Conservation (phyloP, 441 rosid genomes). For the Populus tomentosa region DNA sequence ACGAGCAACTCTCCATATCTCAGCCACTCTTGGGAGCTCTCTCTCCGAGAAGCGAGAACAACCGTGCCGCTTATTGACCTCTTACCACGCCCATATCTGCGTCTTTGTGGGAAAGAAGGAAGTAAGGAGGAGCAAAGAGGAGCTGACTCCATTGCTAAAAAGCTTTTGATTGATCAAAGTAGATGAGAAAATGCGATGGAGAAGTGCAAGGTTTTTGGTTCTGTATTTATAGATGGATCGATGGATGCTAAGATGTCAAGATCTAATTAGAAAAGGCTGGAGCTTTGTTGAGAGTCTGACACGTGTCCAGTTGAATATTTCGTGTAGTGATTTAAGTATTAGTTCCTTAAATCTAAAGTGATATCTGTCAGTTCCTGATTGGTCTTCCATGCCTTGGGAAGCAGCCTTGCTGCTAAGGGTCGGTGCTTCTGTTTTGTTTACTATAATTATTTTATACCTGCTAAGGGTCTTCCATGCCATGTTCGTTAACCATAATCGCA, state of each 20-base stretch:
- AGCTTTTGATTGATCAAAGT: not conserved
- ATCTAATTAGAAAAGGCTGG: not conserved
- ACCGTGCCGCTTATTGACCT: not conserved
- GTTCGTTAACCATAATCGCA: too few species aligned
- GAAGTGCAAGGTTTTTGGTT: not conserved
- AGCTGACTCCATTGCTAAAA: slow-evolving; percentile 24
- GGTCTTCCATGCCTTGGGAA: not conserved
- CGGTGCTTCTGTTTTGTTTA: slow-evolving; percentile 7
- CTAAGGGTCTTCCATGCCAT: too few species aligned
- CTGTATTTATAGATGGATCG: slow-evolving; percentile 5
- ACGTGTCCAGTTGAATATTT: not conserved
- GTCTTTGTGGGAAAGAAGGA: slow-evolving; percentile 1
- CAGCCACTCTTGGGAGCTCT: not conserved
- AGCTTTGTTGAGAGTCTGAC: not conserved
- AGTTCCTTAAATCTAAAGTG: not conserved
- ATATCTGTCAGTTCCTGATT: not conserved
- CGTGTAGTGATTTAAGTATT: not conserved
- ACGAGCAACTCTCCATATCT: slow-evolving; percentile 19
- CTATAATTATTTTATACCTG: not conserved
- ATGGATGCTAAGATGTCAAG: not conserved
- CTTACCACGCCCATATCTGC: not conserved
- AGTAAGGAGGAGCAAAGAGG: slow-evolving; percentile 10
- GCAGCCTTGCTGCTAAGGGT: slow-evolving; percentile 1
- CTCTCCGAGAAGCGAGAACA: not conserved
- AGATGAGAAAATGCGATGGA: not conserved